Percentiles rank a stretch among this genome's conserved stretches.
These are phyloP conservation scores for Stylosanthes scabra DNA, from an alignment of 331 rosid species.

Conservation along the genomic window DNA sequence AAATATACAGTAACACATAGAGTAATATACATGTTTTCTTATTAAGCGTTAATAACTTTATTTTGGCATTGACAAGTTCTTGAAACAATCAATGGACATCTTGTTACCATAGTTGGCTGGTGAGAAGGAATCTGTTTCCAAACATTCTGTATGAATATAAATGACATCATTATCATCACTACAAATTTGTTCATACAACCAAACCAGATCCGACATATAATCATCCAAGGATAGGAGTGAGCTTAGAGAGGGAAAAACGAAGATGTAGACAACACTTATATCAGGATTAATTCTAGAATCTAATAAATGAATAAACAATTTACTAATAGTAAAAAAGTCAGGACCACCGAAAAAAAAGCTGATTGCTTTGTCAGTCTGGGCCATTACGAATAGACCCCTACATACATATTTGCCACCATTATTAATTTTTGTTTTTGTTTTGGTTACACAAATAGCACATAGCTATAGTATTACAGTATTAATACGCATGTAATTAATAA, in stretches of 20 bases:
- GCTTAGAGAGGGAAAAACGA: neutral
- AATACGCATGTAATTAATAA: neutral
- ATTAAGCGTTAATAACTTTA: no score
- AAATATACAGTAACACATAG: no score
- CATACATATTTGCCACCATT: no score
- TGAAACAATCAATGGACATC: neutral
- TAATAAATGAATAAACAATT: neutral
- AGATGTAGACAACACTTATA: neutral
- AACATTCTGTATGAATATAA: neutral
- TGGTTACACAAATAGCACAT: neutral
- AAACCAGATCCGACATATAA: neutral
- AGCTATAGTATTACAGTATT: neutral
- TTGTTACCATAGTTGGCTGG: neutral
- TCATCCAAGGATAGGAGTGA: neutral
- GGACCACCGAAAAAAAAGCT: constrained; percentile 15
- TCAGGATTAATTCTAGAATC: no score
- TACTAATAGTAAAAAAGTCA: neutral
- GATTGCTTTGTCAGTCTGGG: constrained; percentile 6
- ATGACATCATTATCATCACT: neutral
- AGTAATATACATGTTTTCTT: no score
- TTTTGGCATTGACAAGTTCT: no score
- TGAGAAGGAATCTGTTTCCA: neutral
- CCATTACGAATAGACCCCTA: neutral
- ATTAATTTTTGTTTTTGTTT: neutral
- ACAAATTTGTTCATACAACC: neutral